These are phyloP conservation scores for Psilocybe azurescens DNA, from an alignment of 768 basidiomycete genomes.

Conservation along the genomic window DNA sequence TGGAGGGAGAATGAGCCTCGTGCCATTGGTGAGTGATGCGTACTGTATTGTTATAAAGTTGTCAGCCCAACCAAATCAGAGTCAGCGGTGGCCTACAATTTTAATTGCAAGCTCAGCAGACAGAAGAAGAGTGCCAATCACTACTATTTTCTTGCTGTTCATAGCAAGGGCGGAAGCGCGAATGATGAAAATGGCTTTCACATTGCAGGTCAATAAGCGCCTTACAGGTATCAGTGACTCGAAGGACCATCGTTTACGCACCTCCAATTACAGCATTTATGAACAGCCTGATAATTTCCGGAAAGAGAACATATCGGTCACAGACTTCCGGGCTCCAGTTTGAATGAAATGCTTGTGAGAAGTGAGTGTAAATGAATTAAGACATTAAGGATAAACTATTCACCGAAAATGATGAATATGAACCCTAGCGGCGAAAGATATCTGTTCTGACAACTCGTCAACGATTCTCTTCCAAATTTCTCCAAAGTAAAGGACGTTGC, in stretches of 20 bases:
- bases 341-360: constrained; percentile 8
- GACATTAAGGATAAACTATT: not conserved
- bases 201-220: not conserved
- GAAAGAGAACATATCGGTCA: constrained; percentile 7
- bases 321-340: constrained; percentile 9
- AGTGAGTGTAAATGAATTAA: not conserved
- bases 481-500: not conserved
- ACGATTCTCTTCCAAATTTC: not conserved
- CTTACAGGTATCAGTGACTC: not conserved
- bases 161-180: constrained; percentile 6
- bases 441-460: not conserved
- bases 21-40: not conserved
- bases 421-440: constrained; percentile 14
- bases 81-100: constrained; percentile 1
- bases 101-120: constrained; percentile 3
- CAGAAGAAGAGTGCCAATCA: not conserved
- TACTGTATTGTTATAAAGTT: not conserved
- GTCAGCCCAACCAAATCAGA: not conserved
- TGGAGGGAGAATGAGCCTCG: not conserved
- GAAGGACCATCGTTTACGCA: not conserved
- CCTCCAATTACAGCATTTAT: constrained; percentile 8
- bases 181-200: constrained; percentile 9
- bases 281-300: constrained; percentile 6
- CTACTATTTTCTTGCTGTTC: not conserved
- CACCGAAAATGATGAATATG: constrained; percentile 6